Evolutionary conservation across 2,329 filamentous ascomycete species (phyloP).

Genomic region (Penicillium sp.): DNA sequence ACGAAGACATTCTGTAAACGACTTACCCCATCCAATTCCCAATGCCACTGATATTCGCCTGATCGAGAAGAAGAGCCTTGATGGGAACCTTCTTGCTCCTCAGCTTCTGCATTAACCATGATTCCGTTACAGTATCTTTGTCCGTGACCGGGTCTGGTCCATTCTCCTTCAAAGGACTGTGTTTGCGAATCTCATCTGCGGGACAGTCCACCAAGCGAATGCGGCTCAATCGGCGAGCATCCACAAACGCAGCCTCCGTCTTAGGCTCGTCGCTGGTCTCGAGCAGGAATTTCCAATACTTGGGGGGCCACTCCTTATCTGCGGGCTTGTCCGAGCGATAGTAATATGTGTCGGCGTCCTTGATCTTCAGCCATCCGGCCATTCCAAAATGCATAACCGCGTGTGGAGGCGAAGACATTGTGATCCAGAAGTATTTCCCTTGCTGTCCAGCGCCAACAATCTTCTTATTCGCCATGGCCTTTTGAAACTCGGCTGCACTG

Average conservation of each 20-base stretch:
- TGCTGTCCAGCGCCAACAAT: constrained; percentile 72
- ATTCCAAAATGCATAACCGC: constrained; percentile 83
- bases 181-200: constrained; percentile 69
- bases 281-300: constrained; percentile 82
- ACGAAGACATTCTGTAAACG: background rate
- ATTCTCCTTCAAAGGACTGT: constrained; percentile 81
- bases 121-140: constrained; percentile 69
- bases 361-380: constrained; percentile 84
- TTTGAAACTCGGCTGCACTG: constrained; percentile 69
- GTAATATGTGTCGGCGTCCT: constrained; percentile 72
- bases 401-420: constrained; percentile 75
- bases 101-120: constrained; percentile 72
- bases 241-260: constrained; percentile 75
- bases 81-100: constrained; percentile 76
- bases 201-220: constrained; percentile 80
- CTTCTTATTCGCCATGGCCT: constrained; percentile 71
- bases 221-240: constrained; percentile 73
- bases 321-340: constrained; percentile 65
- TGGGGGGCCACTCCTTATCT: constrained; percentile 77
- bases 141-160: constrained; percentile 91
- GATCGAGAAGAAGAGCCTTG: constrained; percentile 84
- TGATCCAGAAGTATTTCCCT: constrained; percentile 96
- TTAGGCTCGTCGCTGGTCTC: constrained; percentile 61
- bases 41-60: constrained; percentile 83
- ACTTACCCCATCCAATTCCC: constrained; percentile 88